Evolutionary conservation across 2,329 filamentous ascomycete species (phyloP), one percentile per base, ranked within the genome.

Genomic region (Acephala macrosclerotiorum): DNA sequence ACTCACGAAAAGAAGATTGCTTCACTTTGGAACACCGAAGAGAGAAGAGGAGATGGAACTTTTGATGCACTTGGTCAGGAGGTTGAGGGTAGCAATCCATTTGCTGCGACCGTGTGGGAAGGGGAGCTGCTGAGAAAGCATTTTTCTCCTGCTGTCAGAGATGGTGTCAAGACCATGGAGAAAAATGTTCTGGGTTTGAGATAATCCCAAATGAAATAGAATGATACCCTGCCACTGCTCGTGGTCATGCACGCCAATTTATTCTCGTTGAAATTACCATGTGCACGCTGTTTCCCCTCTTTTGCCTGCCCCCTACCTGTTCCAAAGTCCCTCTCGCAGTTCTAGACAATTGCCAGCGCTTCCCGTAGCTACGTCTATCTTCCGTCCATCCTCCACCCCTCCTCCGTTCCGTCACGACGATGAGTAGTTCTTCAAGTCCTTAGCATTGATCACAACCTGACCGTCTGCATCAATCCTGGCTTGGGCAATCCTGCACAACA

Each of bases 11-110:
- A 89, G 72, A 96, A 95, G 79, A 87, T 98, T 51, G 87, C 87
- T 42, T 88, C 90, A n/a, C 79, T 99, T 67, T 99, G 96, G 95
- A 89, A 96, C 74, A 97, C 94, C 0, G 95, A 98, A 77, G 96
- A 98, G 81, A 85, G 95, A 58, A 91, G 92, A 77, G 95, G 95
- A 7, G 95, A 98, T 76, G 96, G 96, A 2, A 87, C 90, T 0
- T 98, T 92, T 75, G 91, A 94, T 78, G 84, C 93, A 0, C 78
- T 90, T 51, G 88, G 89, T 53, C 84, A 85, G 33, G 92, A 90
- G 69, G 86, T 96, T 3, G 95, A 97, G 79, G 89, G 87, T 8
- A 94, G 91, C 71, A 98, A 98, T 79, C 94, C 95, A 0, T 97
- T 96, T 79, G 92, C 94, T 0, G 88, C 89, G 4, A 97, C 93